A percentile compares a stretch with the other conserved stretches of the same genome.
These are phyloP conservation scores for Stellera chamaejasme DNA, from an alignment of 345 rosid genomes.

Conservation along the genomic window DNA sequence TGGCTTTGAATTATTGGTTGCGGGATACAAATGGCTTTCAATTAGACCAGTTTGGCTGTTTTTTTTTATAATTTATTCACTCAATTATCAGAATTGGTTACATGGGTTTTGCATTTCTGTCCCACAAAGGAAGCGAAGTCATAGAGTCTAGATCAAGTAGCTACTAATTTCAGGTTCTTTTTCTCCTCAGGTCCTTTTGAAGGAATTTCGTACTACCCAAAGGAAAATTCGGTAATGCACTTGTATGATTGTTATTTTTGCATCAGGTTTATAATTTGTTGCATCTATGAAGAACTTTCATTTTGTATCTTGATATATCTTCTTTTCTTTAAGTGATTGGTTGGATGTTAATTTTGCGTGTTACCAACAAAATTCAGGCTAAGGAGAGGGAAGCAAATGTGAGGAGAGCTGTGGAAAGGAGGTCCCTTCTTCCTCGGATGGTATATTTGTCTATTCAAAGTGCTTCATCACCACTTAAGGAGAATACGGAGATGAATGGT, in stretches of 20 bases:
- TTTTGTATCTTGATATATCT: slow-evolving; percentile 7
- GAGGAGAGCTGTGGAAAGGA: slow-evolving; percentile 45
- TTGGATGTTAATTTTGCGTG: slow-evolving; percentile 2
- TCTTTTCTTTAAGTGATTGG: slow-evolving; percentile 7
- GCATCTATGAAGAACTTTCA: not conserved
- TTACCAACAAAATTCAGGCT: slow-evolving; percentile 29
- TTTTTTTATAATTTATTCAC: not conserved
- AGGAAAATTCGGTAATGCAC: slow-evolving; percentile 50
- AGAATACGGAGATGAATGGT: slow-evolving; percentile 49
- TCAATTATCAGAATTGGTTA: not conserved
- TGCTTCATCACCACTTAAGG: slow-evolving; percentile 49
- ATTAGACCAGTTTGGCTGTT: too few species aligned
- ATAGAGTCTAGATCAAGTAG: not conserved
- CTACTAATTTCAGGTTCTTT: not conserved
- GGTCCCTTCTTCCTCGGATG: slow-evolving; percentile 82
- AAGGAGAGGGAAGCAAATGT: slow-evolving; percentile 60
- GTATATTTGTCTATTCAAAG: slow-evolving; percentile 75
- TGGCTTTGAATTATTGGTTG: not conserved
- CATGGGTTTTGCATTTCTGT: too few species aligned
- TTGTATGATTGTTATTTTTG: slow-evolving; percentile 8
- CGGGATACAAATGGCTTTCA: not conserved
- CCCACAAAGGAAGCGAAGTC: too few species aligned
- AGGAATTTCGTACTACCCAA: slow-evolving; percentile 59
- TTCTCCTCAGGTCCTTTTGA: slow-evolving; percentile 72
- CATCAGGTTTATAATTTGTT: not conserved